Percentiles rank a stretch among this genome's conserved stretches.
These are phyloP conservation scores for Myotisia sp. DNA, from an alignment of 2,329 filamentous ascomycete genomes.

Conservation along the genomic window DNA sequence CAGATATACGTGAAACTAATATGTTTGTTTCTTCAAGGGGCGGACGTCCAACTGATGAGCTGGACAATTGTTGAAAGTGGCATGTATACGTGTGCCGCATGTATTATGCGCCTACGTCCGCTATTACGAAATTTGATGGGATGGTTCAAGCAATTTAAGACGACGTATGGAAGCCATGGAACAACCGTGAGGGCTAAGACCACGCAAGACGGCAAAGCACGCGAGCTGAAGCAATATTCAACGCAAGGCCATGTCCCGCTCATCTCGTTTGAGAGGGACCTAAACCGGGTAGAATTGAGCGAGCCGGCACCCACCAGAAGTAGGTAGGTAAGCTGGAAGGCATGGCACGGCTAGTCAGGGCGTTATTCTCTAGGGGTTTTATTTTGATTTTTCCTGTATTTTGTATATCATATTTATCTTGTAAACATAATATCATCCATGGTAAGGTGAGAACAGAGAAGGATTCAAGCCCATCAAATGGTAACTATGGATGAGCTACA, in stretches of 20 bases:
- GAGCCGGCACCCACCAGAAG: no score
- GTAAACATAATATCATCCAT: no score
- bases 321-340: no score
- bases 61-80: not conserved
- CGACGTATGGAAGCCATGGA: not conserved
- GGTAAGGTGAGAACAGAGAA: no score
- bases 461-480: no score
- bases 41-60: not conserved
- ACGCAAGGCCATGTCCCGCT: not conserved
- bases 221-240: not conserved
- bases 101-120: not conserved
- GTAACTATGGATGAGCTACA: no score
- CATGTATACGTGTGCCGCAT: not conserved
- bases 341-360: no score
- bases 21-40: not conserved
- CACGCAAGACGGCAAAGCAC: not conserved
- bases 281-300: not conserved
- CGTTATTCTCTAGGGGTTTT: not conserved
- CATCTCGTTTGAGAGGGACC: not conserved
- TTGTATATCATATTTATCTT: not conserved
- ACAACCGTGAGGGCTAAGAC: not conserved
- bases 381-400: no score
- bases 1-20: not conserved
- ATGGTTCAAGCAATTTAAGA: not conserved
- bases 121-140: not conserved